Conservation (phyloP, 345 rosid species). For the rapeseed (Brassica napus) region Da-Ae NC_063447.1:62028501-62029000, state of each 20-base stretch:
- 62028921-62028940: conserved; percentile 56
- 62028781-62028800: conserved; percentile 58
- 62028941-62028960: conserved; percentile 54
- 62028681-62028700: conserved; percentile 59
- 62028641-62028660: conserved; percentile 34
- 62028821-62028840: conserved; percentile 44
- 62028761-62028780: conserved; percentile 48
- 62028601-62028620: conserved; percentile 65
- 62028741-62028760: conserved; percentile 70
- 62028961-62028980: conserved; percentile 52
- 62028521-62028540: not conserved
- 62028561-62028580: conserved; percentile 80
- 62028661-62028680: conserved; percentile 41
- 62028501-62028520: not conserved
- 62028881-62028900: conserved; percentile 80
- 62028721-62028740: conserved; percentile 41
- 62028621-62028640: conserved; percentile 48
- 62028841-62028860: conserved; percentile 35
- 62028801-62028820: conserved; percentile 62
- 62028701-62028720: conserved; percentile 59
- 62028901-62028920: conserved; percentile 74
- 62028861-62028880: conserved; percentile 49
- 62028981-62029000: conserved; percentile 7
- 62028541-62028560: conserved; percentile 42
- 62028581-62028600: conserved; percentile 74